Conservation (phyloP, 176 grass and related monocot genomes). For the Avena eriantha region DNA sequence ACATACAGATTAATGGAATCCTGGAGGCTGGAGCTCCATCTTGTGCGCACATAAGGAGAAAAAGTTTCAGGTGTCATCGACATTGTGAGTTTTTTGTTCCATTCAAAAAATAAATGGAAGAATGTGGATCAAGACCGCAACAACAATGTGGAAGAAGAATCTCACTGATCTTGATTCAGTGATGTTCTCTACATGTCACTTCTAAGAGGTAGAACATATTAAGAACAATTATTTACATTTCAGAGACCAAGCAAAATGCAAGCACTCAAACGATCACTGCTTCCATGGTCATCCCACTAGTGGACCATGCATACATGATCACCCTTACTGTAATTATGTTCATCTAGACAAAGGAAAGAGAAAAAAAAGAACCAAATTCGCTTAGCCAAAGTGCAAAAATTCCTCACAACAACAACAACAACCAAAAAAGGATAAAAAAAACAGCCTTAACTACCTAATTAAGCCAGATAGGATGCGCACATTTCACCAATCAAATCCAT, state of each 20-base stretch:
- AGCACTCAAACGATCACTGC: constrained; percentile 13
- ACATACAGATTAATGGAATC: background rate
- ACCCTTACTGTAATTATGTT: constrained; percentile 13
- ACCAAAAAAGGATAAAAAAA: background rate
- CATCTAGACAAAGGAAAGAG: constrained; percentile 2
- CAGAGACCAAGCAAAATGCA: constrained; percentile 17
- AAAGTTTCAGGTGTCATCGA: background rate
- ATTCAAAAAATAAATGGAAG: background rate
- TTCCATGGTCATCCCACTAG: constrained; percentile 14
- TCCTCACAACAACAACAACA: constrained; percentile 4
- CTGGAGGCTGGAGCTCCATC: constrained; percentile 12
- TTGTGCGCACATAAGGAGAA: background rate
- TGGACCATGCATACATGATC: constrained; percentile 39
- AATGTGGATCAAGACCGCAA: background rate
- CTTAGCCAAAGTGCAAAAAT: constrained; percentile 39
- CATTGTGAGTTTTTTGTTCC: background rate
- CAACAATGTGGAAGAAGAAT: background rate
- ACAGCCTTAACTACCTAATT: background rate
- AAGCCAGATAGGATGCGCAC: constrained; percentile 40
- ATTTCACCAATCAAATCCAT: constrained; percentile 58
- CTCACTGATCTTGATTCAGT: background rate
- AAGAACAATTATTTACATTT: constrained; percentile 30
- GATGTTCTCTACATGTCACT: background rate
- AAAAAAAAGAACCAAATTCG: background rate
- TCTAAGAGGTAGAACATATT: background rate